phyloP scores from a whole-genome alignment of 257 asterid genomes.

The Ilex aquifolium region DNA sequence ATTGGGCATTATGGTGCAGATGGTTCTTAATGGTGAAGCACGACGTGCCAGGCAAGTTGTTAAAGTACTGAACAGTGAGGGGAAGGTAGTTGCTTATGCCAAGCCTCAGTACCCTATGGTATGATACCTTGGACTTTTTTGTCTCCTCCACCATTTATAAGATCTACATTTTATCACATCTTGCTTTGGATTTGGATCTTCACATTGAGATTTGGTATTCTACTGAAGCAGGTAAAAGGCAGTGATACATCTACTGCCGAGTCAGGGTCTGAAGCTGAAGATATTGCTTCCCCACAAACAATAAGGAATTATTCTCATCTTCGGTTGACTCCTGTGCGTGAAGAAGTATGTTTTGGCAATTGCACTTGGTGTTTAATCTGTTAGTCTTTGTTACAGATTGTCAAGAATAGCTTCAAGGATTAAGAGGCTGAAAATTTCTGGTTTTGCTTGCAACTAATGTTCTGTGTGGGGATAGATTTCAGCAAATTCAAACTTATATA shows the following conservation, averaged over 20 bases:
- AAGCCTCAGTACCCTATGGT: neutral
- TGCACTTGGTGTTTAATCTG: neutral
- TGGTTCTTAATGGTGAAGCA: slow-evolving; percentile 10
- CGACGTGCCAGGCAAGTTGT: neutral
- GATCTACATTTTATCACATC: neutral
- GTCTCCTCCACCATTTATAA: neutral
- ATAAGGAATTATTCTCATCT: slow-evolving; percentile 43
- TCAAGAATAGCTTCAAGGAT: neutral
- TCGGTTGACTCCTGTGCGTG: slow-evolving; percentile 74
- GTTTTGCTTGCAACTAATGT: neutral
- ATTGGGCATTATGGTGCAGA: neutral
- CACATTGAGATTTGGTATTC: slow-evolving; percentile 7
- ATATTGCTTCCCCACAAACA: slow-evolving; percentile 64
- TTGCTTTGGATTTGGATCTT: slow-evolving; percentile 2
- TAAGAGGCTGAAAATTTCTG: neutral
- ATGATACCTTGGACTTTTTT: neutral
- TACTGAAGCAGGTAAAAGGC: slow-evolving; percentile 44
- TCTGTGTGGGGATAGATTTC: too few species aligned
- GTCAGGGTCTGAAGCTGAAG: slow-evolving; percentile 86
- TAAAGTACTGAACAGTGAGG: neutral
- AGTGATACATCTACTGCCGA: slow-evolving; percentile 76
- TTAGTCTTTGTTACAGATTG: neutral
- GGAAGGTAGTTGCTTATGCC: neutral
- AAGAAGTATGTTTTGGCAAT: slow-evolving; percentile 40
- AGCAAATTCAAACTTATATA: too few species aligned